phyloP scores from a whole-genome alignment of 257 asterid genomes.

The Fraxinus pennsylvanica region DNA sequence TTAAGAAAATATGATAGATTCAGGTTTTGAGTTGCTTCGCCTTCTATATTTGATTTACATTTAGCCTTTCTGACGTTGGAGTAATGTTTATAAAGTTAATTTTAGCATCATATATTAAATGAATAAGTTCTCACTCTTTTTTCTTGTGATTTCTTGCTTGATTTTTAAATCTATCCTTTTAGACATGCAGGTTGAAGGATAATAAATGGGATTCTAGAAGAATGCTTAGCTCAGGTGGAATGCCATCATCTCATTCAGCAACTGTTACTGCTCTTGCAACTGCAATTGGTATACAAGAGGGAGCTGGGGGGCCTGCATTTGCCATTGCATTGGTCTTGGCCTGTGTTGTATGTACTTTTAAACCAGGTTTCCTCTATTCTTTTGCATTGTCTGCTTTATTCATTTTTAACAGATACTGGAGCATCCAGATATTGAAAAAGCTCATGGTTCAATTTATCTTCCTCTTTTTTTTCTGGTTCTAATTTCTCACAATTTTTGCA shows the following conservation, averaged over 20 bases:
- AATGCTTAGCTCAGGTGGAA: constrained; percentile 96
- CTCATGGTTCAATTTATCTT: not conserved
- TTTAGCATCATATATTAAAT: constrained; percentile 16
- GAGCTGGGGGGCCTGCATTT: constrained; percentile 70
- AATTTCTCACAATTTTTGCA: not conserved
- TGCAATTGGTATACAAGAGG: constrained; percentile 80
- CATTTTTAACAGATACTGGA: constrained; percentile 19
- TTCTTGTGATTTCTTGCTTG: constrained; percentile 40
- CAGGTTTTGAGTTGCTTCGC: not conserved
- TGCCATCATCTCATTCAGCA: constrained; percentile 99
- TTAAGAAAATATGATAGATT: not conserved
- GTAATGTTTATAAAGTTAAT: constrained; percentile 3
- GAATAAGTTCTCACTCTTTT: constrained; percentile 16
- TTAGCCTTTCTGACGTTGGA: not conserved
- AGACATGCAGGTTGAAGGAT: constrained; percentile 88
- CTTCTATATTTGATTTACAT: constrained; percentile 5
- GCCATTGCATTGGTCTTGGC: constrained; percentile 93
- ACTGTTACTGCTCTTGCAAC: constrained; percentile 82
- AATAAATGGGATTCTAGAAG: constrained; percentile 88
- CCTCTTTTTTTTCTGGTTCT: not conserved
- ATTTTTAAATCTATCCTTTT: constrained; percentile 44
- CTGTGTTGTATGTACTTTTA: constrained; percentile 93
- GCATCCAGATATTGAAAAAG: not conserved
- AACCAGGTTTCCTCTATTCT: constrained; percentile 67
- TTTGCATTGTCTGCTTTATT: constrained; percentile 36